A percentile compares a stretch with the other conserved stretches of the same genome.
These are phyloP conservation scores for Limtongia smithiae DNA, from an alignment of 805 yeast genomes.

Conservation along the genomic window DNA sequence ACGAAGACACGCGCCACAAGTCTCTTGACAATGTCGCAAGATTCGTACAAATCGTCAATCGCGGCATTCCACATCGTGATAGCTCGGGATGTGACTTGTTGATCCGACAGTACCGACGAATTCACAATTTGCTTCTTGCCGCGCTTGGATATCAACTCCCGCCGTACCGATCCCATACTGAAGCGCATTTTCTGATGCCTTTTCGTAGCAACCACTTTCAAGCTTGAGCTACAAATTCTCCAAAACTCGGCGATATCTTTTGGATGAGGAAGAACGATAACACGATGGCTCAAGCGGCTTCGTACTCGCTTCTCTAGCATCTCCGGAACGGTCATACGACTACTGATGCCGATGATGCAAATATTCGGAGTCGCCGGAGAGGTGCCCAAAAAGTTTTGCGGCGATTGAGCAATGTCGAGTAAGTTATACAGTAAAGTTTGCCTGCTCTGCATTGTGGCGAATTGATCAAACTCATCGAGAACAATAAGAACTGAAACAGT, in stretches of 20 bases:
- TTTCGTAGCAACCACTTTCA: constrained; percentile 32
- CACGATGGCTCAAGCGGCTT: constrained; percentile 80
- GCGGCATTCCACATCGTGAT: constrained; percentile 3
- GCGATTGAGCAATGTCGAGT: constrained; percentile 77
- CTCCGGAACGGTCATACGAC: constrained; percentile 73
- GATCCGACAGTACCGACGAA: too few relatives aligned
- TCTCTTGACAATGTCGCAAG: neutral
- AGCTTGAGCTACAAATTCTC: constrained; percentile 44
- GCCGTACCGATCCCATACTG: too few relatives aligned
- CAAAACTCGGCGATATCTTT: constrained; percentile 49
- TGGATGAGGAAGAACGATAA: constrained; percentile 55
- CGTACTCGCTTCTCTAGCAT: constrained; percentile 85
- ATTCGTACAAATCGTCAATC: constrained; percentile 1
- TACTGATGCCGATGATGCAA: constrained; percentile 74
- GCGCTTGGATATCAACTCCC: too few relatives aligned
- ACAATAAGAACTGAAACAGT: constrained; percentile 64
- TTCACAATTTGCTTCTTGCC: too few relatives aligned
- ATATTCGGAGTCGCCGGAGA: constrained; percentile 53
- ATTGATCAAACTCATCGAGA: constrained; percentile 81
- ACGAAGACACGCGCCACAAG: constrained; percentile 13
- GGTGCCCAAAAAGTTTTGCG: constrained; percentile 28
- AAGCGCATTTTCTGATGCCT: too few relatives aligned
- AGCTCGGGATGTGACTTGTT: neutral
- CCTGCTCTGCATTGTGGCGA: constrained; percentile 57
- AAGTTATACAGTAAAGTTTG: constrained; percentile 85